Evolutionary conservation across 257 asterid genomes (phyloP).

Genomic region (Coffea eugenioides): DNA sequence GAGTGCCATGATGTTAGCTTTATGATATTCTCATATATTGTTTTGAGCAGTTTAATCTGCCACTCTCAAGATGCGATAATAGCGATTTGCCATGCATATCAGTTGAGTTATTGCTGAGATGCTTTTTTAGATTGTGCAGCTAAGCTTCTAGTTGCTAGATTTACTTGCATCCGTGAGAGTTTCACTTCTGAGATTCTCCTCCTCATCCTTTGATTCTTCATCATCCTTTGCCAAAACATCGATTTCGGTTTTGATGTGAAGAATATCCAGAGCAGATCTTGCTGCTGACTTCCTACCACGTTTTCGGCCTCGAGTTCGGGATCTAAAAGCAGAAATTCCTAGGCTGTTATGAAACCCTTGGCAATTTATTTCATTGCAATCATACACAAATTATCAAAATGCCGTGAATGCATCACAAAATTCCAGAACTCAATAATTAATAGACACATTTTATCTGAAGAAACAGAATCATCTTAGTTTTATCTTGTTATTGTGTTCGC

Average conservation of each 20-base stretch:
- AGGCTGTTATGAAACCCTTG: not conserved
- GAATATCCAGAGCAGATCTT: not conserved
- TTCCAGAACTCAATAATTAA: not conserved
- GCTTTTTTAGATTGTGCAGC: not conserved
- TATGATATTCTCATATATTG: not conserved
- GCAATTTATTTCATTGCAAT: not conserved
- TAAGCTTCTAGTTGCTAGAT: not conserved
- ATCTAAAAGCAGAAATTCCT: conserved; percentile 10
- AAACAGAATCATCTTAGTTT: conserved; percentile 7
- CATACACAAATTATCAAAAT: not conserved
- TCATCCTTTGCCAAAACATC: not conserved
- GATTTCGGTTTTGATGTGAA: not conserved
- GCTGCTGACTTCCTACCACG: not conserved
- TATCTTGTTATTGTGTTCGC: not conserved
- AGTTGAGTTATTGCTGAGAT: not conserved
- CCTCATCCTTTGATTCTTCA: not conserved
- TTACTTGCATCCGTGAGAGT: not conserved
- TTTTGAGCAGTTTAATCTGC: not conserved
- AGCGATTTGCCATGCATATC: conserved; percentile 2
- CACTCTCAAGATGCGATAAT: not conserved
- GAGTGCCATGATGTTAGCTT: not conserved
- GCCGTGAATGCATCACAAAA: not conserved
- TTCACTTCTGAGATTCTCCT: not conserved
- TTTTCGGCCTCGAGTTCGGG: not conserved
- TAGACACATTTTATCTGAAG: conserved; percentile 18